Percentiles rank a stretch among this genome's conserved stretches.
phyloP scores from a whole-genome alignment of 2,329 filamentous ascomycete genomes.

The Fusarium dimerum region DNA sequence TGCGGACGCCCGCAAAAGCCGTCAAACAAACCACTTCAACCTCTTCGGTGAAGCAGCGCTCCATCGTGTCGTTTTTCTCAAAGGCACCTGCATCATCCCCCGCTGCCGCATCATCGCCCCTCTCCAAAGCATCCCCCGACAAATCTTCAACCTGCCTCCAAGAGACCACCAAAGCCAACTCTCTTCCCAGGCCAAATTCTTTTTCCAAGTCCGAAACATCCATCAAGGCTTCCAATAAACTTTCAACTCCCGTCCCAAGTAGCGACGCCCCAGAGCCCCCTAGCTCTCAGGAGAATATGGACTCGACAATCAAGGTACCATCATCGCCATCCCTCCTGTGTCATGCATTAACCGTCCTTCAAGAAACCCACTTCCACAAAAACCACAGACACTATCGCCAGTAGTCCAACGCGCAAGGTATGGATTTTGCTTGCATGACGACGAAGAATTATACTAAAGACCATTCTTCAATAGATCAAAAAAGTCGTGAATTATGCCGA shows the following conservation, averaged over 20 bases:
- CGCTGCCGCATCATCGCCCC: slow-evolving; percentile 34
- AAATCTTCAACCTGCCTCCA: slow-evolving; percentile 38
- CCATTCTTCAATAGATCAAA: slow-evolving; percentile 41
- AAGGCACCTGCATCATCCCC: slow-evolving; percentile 40
- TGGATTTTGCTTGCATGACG: not conserved
- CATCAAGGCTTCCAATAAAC: slow-evolving; percentile 37
- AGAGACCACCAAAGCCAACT: slow-evolving; percentile 45
- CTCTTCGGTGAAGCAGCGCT: slow-evolving; percentile 42
- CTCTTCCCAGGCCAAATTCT: slow-evolving; percentile 47
- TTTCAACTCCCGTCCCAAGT: slow-evolving; percentile 73
- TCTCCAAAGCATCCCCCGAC: slow-evolving; percentile 35
- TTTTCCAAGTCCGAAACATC: slow-evolving; percentile 25
- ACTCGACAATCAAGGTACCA: slow-evolving; percentile 27
- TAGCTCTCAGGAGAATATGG: slow-evolving; percentile 68
- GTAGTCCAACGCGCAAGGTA: slow-evolving; percentile 83
- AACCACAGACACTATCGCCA: slow-evolving; percentile 33
- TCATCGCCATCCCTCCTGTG: slow-evolving; percentile 5
- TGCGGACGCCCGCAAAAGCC: slow-evolving; percentile 38
- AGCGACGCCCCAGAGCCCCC: slow-evolving; percentile 71
- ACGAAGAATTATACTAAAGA: no score
- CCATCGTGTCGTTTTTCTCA: slow-evolving; percentile 47
- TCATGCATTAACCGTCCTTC: slow-evolving; percentile 37
- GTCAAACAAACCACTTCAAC: slow-evolving; percentile 31
- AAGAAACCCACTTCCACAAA: slow-evolving; percentile 39
- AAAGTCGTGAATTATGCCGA: slow-evolving; percentile 79